These are phyloP conservation scores for Colletotrichum karsti DNA, from an alignment of 2,329 filamentous ascomycete genomes.

Conservation along the genomic window DNA sequence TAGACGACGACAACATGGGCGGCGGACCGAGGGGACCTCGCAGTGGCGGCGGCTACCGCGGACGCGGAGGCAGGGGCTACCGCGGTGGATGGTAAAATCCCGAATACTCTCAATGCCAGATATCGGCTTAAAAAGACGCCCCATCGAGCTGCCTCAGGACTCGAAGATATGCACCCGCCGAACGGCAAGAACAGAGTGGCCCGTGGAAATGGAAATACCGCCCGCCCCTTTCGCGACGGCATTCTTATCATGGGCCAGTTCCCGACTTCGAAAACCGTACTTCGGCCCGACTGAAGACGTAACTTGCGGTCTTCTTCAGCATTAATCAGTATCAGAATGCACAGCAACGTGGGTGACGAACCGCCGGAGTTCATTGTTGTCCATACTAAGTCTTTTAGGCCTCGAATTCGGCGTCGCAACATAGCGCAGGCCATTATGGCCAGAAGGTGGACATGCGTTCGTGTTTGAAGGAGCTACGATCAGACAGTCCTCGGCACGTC, in stretches of 20 bases:
- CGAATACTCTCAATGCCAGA: background rate
- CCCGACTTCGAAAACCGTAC: too few relatives aligned
- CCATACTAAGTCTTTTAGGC: conserved; percentile 28
- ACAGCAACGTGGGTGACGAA: conserved; percentile 27
- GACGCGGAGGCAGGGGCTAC: conserved; percentile 59
- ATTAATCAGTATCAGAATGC: conserved; percentile 1
- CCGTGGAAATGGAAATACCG: too few relatives aligned
- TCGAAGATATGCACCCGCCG: too few relatives aligned
- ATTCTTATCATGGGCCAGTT: too few relatives aligned
- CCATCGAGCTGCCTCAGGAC: too few relatives aligned
- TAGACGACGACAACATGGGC: conserved; percentile 53
- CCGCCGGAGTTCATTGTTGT: conserved; percentile 9
- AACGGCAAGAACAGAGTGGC: too few relatives aligned
- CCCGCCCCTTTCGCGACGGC: too few relatives aligned
- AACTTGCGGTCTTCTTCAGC: background rate
- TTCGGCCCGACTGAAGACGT: too few relatives aligned
- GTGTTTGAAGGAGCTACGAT: too few relatives aligned
- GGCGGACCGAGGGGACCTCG: conserved; percentile 62
- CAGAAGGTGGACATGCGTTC: background rate
- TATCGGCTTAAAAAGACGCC: too few relatives aligned
- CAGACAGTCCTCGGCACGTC: background rate
- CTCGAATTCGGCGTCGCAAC: background rate
- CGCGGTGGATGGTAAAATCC: conserved; percentile 54
- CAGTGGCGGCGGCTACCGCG: conserved; percentile 63
- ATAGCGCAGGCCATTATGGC: background rate